Evolutionary conservation across 2,329 filamentous ascomycete genomes (phyloP), one percentile per base, ranked within the genome.

Genomic region (Pseudocercospora pini-densiflorae): DNA sequence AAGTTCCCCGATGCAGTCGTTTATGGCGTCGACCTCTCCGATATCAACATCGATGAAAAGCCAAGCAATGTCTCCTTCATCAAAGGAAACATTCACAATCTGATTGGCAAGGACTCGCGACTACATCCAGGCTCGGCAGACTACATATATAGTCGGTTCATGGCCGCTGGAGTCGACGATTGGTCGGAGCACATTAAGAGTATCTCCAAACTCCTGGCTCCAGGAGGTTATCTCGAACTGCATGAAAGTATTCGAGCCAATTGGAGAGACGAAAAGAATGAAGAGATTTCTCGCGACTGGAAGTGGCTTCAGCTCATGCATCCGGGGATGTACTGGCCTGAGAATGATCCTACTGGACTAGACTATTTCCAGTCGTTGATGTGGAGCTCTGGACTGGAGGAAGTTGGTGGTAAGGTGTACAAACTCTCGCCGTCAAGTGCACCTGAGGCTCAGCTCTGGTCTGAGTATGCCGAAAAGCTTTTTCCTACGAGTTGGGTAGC

Each of bases 11-110:
- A 36, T 36, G 33, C 33, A 12, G 16, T 12, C 10, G 33, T 36
- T 16, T 36, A 36, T 5, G 33, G 33, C 12, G 33, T 36, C 36
- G 65, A 67, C 36, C 65, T 67, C 31, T 64, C 61, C 8, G 23
- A 24, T 36, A 31, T 67, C 19, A 19, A 60, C 6, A 19, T 63
- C 16, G 60, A 63, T 3, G 55, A 63, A 33, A 49, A 27, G 16
- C 62, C 65, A 2, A 16, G 36, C 14, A 67, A 67, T 43, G 62
- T 67, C 10, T 33, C 24, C 19, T 67, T 67, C 40, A 64, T 67
- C 49, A 49, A 58, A 14, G 65, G 65, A 10, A 67, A 67, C 36
- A 47, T 67, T 23, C 27, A 54, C 29, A 64, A 67, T 33, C 43
- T 67, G 29, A 59, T 67, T 23, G 40, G 24, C 24, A n/a, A 33